Conservation (phyloP, 768 basidiomycete species). For the Suillus weaverae region DNA sequence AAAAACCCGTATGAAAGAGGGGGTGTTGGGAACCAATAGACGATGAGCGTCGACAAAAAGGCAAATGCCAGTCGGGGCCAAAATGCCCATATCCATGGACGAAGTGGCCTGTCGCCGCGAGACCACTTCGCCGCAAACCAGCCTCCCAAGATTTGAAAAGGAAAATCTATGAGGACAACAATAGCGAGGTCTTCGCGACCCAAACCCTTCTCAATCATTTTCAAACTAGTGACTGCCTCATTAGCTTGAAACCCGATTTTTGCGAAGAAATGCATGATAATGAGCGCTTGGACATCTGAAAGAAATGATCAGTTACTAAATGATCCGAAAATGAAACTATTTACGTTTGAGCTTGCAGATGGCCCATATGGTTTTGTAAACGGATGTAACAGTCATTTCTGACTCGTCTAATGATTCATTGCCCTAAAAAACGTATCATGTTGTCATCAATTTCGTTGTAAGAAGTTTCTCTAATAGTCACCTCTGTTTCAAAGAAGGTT, state of each 20-base stretch:
- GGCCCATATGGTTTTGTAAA: slow-evolving; percentile 93
- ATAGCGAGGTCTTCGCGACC: slow-evolving; percentile 95
- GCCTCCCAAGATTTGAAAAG: slow-evolving; percentile 93
- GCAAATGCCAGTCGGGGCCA: slow-evolving; percentile 83
- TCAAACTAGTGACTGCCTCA: slow-evolving; percentile 87
- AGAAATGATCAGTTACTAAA: slow-evolving; percentile 6
- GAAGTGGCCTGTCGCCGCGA: slow-evolving; percentile 70
- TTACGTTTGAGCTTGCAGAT: slow-evolving; percentile 89
- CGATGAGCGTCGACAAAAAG: slow-evolving; percentile 68
- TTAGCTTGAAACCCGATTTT: slow-evolving; percentile 95
- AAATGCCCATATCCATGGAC: slow-evolving; percentile 90
- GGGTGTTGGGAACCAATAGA: slow-evolving; percentile 81
- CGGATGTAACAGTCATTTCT: slow-evolving; percentile 87
- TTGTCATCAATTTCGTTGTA: neutral
- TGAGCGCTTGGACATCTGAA: slow-evolving; percentile 86
- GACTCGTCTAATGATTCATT: slow-evolving; percentile 69
- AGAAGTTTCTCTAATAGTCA: slow-evolving; percentile 28
- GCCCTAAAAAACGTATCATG: slow-evolving; percentile 47
- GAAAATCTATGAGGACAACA: slow-evolving; percentile 94
- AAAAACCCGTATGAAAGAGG: slow-evolving; percentile 80
- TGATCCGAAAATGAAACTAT: slow-evolving; percentile 19
- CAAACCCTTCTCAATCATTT: slow-evolving; percentile 96
- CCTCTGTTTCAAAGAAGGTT: slow-evolving; percentile 86
- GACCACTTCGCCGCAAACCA: slow-evolving; percentile 95
- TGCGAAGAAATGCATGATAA: slow-evolving; percentile 83